Evolutionary conservation across 495 filamentous ascomycete genomes (phyloP), one percentile per base, ranked within the genome.

Genomic region (Tuber umbilicatum): DNA sequence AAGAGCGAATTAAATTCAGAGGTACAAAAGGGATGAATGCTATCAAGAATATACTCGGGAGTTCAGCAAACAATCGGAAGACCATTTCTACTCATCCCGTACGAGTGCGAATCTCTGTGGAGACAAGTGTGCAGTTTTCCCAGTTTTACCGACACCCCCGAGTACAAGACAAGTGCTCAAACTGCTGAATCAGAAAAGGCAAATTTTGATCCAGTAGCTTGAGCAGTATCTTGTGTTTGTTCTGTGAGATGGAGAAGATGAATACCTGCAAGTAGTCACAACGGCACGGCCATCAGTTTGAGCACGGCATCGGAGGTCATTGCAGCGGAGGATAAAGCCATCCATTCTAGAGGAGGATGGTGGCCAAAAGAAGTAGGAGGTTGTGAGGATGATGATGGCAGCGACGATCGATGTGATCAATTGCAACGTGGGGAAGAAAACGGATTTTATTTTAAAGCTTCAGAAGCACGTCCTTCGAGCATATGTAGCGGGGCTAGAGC

Each of bases 211-310:
- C 21, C 45, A 10, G 75, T 42, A 74, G 68, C 31, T 79, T 68
- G 71, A 45, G 68, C 43, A 21, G 42, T 75, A 77, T 77, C 42
- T 23, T 40, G 69, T 41, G n/a, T 50, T 39, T 69, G 21, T 74
- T 60, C 70, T 37, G 21, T 35, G 21, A 47, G 23, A 17, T 41
- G n/a, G 40, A 37, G 35, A 68, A 42, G 64, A 68, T 37, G 39
- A 35, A 77, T 80, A 93, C 93, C 91, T 92, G 88, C 94, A 98
- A 37, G 92, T 96, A 6, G 94, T 97, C 50, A 97, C 94, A 0
- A 97, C 89, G 5, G 94, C 94, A 72, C 89, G 87, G 69, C 92
- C 90, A 40, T 88, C 87, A 47, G 97, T 86, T 74, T 90, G 87
- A n/a, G 83, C 83, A 60, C 92, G 88, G 77, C 94, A 97, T 74